A percentile compares a stretch with the other conserved stretches of the same genome.
Evolutionary conservation across 2,329 filamentous ascomycete genomes (phyloP).

Genomic region (Emmonsiellopsis sp.): DNA sequence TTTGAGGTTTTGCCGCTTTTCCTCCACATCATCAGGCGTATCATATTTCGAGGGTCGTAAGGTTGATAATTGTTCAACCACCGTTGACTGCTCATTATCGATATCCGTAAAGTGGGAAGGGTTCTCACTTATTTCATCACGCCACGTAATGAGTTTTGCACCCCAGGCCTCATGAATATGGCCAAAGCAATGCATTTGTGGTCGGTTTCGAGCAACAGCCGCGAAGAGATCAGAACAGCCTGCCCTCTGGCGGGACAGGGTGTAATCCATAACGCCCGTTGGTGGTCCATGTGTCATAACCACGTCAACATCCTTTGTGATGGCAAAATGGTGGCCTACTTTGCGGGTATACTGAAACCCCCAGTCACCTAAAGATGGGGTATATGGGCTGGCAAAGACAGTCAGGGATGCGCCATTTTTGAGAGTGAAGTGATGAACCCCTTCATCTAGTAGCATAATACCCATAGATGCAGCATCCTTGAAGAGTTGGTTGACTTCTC

Average conservation of each 20-base stretch:
- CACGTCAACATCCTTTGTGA: conserved; percentile 32
- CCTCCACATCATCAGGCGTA: conserved; percentile 4
- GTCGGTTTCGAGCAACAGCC: conserved; percentile 22
- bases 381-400: conserved; percentile 48
- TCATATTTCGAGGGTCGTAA: conserved; percentile 13
- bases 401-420: conserved; percentile 42
- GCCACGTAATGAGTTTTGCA: conserved; percentile 46
- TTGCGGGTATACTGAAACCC: conserved; percentile 42
- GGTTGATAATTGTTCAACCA: conserved; percentile 27
- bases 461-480: conserved; percentile 27
- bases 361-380: conserved; percentile 39
- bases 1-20: conserved; percentile 14
- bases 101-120: conserved; percentile 41
- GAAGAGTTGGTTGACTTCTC: conserved; percentile 34
- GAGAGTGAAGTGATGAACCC: conserved; percentile 40
- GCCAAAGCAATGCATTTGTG: conserved; percentile 32
- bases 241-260: conserved; percentile 19
- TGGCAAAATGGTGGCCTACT: conserved; percentile 29
- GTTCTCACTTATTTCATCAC: conserved; percentile 17
- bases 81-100: conserved; percentile 32
- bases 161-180: conserved; percentile 48
- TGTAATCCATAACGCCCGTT: conserved; percentile 41
- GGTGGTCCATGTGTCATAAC: conserved; percentile 51
- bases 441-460: conserved; percentile 44
- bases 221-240: conserved; percentile 26